Base-by-base conservation (phyloP, 441 rosid genomes). In the Theobroma grandiflorum region DNA sequence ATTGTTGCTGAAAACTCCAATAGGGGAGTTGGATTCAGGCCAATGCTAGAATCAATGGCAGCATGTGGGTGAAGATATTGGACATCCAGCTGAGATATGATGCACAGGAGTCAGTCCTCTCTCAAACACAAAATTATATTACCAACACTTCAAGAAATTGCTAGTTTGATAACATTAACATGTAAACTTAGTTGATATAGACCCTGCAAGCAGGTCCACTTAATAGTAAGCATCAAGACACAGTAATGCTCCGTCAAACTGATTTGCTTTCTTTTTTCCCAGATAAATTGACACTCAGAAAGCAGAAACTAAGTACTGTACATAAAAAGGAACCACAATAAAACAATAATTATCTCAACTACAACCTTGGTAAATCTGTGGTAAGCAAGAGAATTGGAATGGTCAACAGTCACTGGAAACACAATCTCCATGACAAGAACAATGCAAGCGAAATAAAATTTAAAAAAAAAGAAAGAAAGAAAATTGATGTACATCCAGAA, bases 11-110 rank as follows among this genome's bases (percentile, higher is more conserved):
- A 92, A 59, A 94, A 83, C 81, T 92, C 98, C 86, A 94, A 82
- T 53, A 75, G 87, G n/a, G 98, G 98, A 77, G 89, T 80, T 78
- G 95, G 94, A 76, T 92, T 92, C 71, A 94, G 90, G 81, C 96
- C 98, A 78, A 94, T 94, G 83, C 93, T 89, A 66, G 93, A 89
- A 80, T 85, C 87, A 80, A 92, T 82, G 57, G 92, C 91, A 9
- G 92, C 96, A 79, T 91, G 93, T 72, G 84, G 94, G 80, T 92
- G 95, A 82, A 91, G 83, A 84, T 92, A 92, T 77, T 90, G 93
- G 76, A 94, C 87, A 72, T 94, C 96, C 85, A 94, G 81, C 98
- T 94, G 90, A 70, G 82, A 71, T 73, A 72, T 33, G 72, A 79
- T 43, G 8, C 52, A 83, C 16, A 26, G 18, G 37, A 57, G 73